Base-by-base conservation (phyloP, 495 filamentous ascomycete genomes). In the Neurospora sp. region DNA sequence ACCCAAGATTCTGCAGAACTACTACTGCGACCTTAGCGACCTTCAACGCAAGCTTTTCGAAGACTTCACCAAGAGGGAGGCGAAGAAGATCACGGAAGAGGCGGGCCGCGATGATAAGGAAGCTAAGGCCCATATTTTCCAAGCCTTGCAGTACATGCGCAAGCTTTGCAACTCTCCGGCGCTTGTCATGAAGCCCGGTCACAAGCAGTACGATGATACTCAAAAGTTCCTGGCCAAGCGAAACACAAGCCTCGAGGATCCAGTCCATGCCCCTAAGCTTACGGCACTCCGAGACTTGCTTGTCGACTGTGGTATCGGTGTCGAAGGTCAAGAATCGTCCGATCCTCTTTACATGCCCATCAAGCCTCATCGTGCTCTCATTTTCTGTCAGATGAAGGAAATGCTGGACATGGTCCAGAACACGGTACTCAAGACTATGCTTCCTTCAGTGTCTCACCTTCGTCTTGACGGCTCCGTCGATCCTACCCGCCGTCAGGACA, bases 351-450 rank as follows among this genome's bases (percentile, higher is more conserved):
- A 86, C 76, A 83, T 87, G 79, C 94, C 93, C 68, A 95, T 98
- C 80, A 95, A 93, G 74, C 96, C 94, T 5, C 96, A 99, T 75
- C 92, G 96, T 53, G 96, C 96, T 3, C 88, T 99, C 70, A 92
- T 99, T 75, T 99, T 99, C 86, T 99, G 95, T 77, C 96, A 99
- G 79, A 96, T 98, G 92, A 98, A 98, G 80, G 96, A 98, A 80
- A 99, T 98, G 96, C 85, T 98, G 22, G 96, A 98, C 79, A 97
- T 98, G 85, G 96, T 99, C 12, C 94, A 98, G 78, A 92, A 91
- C 74, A 92, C 94, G 68, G 96, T 99, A 7, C 83, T 99, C 17
- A 91, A 91, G 76, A 90, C 90, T 73, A 85, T 97, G 76, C 88
- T 99, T 9, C 95, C 96, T 2, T 91, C 90, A 6, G 93, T 96